Percentiles rank a stretch among this genome's conserved stretches.
Conservation (phyloP, 495 filamentous ascomycete genomes). For the Achaetomiella virescens region DNA sequence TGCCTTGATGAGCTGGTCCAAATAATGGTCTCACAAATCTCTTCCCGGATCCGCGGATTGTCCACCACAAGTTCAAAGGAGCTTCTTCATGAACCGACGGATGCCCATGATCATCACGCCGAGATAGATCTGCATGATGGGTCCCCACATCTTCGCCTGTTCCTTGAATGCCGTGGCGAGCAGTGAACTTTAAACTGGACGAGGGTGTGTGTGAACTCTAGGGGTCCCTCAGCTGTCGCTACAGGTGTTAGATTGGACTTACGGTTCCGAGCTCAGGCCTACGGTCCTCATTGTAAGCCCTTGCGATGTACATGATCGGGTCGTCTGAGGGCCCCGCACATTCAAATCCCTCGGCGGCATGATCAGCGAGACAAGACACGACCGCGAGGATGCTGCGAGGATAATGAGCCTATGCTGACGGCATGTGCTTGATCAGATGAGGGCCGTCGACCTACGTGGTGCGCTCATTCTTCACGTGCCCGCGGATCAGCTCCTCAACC, state of each 20-base stretch:
- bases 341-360: too few relatives aligned
- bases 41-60: constrained; percentile 33
- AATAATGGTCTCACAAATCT: constrained; percentile 36
- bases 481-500: constrained; percentile 14
- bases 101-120: constrained; percentile 40
- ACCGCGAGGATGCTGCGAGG: too few relatives aligned
- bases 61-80: constrained; percentile 34
- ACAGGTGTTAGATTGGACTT: too few relatives aligned
- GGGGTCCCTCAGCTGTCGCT: too few relatives aligned
- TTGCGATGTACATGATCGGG: constrained; percentile 26
- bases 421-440: too few relatives aligned
- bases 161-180: constrained; percentile 43
- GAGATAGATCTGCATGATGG: constrained; percentile 33
- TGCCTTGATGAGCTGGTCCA: constrained; percentile 37
- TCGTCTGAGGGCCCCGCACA: not conserved
- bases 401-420: too few relatives aligned
- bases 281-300: constrained; percentile 22
- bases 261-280: constrained; percentile 30
- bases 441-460: constrained; percentile 17
- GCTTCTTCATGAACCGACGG: constrained; percentile 41
- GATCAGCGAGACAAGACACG: too few relatives aligned
- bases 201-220: too few relatives aligned
- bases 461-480: constrained; percentile 17
- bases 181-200: too few relatives aligned
- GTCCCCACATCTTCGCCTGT: constrained; percentile 47